phyloP scores from a whole-genome alignment of 108 stramenopile species.

The Skeletonema costatum region DNA sequence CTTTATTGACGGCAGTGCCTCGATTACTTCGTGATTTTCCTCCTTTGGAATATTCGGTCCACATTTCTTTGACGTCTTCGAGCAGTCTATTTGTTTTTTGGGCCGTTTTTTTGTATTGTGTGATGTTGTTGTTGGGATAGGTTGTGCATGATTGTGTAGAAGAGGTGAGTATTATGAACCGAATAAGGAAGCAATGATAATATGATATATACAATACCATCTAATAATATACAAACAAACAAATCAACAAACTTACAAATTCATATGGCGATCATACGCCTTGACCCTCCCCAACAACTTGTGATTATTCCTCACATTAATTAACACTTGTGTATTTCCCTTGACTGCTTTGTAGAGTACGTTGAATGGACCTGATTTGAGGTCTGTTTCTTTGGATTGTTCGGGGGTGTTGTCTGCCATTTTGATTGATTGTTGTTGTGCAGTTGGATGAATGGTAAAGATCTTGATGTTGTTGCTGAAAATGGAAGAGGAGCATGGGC shows the following conservation, averaged over 20 bases:
- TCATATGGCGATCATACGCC: constrained; percentile 95
- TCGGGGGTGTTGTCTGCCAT: neutral
- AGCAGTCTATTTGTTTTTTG: constrained; percentile 73
- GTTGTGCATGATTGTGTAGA: neutral
- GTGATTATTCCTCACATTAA: constrained; percentile 99
- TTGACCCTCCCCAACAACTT: constrained; percentile 97
- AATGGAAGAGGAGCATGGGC: too few species aligned
- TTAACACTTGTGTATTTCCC: constrained; percentile 94
- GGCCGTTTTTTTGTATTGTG: neutral
- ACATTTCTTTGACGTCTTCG: constrained; percentile 99
- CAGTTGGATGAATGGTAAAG: neutral
- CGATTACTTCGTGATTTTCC: constrained; percentile 53
- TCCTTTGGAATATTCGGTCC: constrained; percentile 96
- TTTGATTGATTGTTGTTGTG: neutral
- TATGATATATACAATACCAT: neutral
- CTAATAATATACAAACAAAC: neutral
- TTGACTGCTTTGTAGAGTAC: constrained; percentile 93
- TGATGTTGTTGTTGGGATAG: neutral
- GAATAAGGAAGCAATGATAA: too few species aligned
- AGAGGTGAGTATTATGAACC: neutral
- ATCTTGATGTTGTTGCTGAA: too few species aligned
- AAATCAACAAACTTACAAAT: constrained; percentile 64
- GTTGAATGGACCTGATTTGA: constrained; percentile 91
- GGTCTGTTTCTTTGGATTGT: constrained; percentile 42
- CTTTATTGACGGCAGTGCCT: constrained; percentile 92